A percentile compares a stretch with the other conserved stretches of the same genome.
Conservation (phyloP, 2,329 filamentous ascomycete species). For the Colletotrichum plurivorum region DNA sequence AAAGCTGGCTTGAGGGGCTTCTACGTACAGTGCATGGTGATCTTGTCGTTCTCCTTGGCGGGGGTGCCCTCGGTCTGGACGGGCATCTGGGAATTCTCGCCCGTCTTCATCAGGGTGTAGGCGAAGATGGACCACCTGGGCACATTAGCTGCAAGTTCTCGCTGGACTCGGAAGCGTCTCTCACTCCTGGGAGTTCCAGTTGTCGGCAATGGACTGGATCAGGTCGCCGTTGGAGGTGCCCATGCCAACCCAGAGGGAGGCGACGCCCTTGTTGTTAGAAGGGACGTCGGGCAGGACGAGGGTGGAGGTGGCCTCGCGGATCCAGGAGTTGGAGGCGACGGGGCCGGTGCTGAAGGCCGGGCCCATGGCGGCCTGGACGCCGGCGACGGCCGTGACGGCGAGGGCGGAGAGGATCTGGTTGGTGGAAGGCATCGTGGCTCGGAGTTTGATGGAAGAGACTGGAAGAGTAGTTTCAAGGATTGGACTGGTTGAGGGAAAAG, state of each 20-base stretch:
- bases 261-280: conserved; percentile 51
- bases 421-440: conserved; percentile 28
- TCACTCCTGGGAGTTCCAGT: conserved; percentile 40
- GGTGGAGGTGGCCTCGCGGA: conserved; percentile 59
- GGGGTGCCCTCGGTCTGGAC: conserved; percentile 30
- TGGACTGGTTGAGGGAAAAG: not conserved
- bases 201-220: conserved; percentile 62
- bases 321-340: conserved; percentile 55
- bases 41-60: conserved; percentile 30
- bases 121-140: conserved; percentile 57
- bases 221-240: conserved; percentile 61
- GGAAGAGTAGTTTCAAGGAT: too few species aligned
- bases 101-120: conserved; percentile 56
- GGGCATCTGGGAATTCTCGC: conserved; percentile 35
- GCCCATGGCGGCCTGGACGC: conserved; percentile 49
- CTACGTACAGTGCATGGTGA: conserved; percentile 37
- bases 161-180: not conserved
- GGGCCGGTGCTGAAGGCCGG: conserved; percentile 60
- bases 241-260: conserved; percentile 64
- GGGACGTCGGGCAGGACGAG: conserved; percentile 57
- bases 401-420: conserved; percentile 31
- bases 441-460: conserved; percentile 2
- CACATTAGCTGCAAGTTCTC: not conserved
- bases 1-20: too few species aligned
- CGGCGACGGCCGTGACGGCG: conserved; percentile 23